phyloP scores from a whole-genome alignment of 768 basidiomycete genomes.

The Leucogyrophana mollusca region DNA sequence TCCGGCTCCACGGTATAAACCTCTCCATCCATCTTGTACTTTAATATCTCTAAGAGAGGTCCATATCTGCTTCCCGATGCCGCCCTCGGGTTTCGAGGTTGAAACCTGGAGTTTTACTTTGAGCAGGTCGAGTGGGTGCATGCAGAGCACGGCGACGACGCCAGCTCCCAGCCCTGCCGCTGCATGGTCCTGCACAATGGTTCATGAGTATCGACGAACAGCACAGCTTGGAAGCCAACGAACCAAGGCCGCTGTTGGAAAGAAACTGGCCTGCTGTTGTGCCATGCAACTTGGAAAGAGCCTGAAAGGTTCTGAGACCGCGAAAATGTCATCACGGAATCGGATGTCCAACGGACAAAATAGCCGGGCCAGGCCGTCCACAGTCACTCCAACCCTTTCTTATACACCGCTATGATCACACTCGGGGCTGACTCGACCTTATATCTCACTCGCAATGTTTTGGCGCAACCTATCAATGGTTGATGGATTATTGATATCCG shows the following conservation, averaged over 20 bases:
- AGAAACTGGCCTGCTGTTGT: conserved; percentile 39
- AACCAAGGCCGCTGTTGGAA: conserved; percentile 36
- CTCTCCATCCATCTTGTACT: conserved; percentile 71
- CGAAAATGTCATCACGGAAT: too few relatives aligned
- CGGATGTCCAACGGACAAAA: background rate
- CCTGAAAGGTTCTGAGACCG: background rate
- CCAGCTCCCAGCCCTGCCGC: conserved; percentile 92
- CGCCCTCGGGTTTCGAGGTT: conserved; percentile 58
- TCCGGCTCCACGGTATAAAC: conserved; percentile 86
- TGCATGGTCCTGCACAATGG: conserved; percentile 78
- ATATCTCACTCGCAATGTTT: too few relatives aligned
- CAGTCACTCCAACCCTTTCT: too few relatives aligned
- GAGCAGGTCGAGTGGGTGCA: conserved; percentile 96
- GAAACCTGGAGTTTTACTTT: conserved; percentile 93
- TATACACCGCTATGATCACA: too few relatives aligned
- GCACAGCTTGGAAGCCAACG: conserved; percentile 1
- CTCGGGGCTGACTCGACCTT: too few relatives aligned
- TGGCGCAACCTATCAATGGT: too few relatives aligned
- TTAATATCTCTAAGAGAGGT: conserved; percentile 71
- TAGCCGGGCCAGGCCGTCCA: background rate
- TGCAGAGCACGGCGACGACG: conserved; percentile 86
- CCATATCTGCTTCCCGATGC: conserved; percentile 76
- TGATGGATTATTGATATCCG: too few relatives aligned
- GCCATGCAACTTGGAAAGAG: conserved; percentile 21
- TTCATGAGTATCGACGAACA: background rate